Base-by-base conservation (phyloP, 2,329 filamentous ascomycete genomes). In the Claviceps digitariae region DNA sequence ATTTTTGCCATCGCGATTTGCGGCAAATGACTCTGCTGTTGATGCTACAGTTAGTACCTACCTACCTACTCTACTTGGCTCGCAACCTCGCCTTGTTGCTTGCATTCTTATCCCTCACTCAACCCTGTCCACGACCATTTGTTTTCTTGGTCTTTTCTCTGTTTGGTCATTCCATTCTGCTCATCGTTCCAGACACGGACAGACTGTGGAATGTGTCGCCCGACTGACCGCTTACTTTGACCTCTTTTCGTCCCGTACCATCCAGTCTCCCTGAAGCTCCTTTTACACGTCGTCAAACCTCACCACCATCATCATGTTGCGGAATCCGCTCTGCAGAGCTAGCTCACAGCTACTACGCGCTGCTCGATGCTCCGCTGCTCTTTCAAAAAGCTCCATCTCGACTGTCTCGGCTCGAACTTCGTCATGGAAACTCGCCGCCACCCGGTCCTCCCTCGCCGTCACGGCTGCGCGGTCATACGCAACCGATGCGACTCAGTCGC, bases 281-380 rank as follows among this genome's bases (percentile, higher is more conserved):
- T 50, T 47, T 50, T 47, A 20, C 48, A 52, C 52, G 50, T 51
- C 47, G 55, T 48, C 54, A 54, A 54, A 48, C 57, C 64, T 66
- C 68, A 73, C 70, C 73, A 36, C 15, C 36, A 12, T 9, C 31
- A 34, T 7, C 36, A 89, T 89, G 85, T 78, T 88, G 77, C 82
- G 83, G 73, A 79, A 78, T 68, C 80, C 82, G 60, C 70, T 87
- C 61, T 76, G 77, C 63, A 77, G 77, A 70, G 80, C 81, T 70
- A 78, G 81, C 74, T 76, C 76, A 66, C 78, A 79, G 74, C 78
- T 86, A 70, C 69, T 80, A 51, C 71, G 73, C 52, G 69, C 71
- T 65, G 74, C 75, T 69, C 74, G 74, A 71, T 73, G 72, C 67
- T 69, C 69, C 57, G 59, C 67, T 59, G 58, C 64, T 53, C 63